Evolutionary conservation across 179 eudicot species (phyloP).

Genomic region (Spergularia azorica): DNA sequence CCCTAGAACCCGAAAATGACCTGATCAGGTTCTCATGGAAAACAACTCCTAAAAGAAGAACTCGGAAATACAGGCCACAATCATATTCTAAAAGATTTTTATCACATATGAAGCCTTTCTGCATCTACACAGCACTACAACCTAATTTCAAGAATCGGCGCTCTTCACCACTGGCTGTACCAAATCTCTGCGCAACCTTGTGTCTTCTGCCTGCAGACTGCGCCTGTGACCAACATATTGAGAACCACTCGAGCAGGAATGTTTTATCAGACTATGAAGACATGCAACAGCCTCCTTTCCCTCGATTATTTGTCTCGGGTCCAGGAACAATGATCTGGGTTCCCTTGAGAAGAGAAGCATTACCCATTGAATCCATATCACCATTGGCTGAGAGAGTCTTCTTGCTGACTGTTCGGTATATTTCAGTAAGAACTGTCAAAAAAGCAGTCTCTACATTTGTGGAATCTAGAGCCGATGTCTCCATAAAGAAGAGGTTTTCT

Average conservation of each 20-base stretch:
- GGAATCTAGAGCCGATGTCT: slow-evolving; percentile 46
- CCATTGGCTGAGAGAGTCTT: slow-evolving; percentile 39
- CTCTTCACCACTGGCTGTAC: slow-evolving; percentile 17
- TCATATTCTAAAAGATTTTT: slow-evolving; percentile 4
- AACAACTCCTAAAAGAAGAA: slow-evolving; percentile 5
- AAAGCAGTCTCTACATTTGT: slow-evolving; percentile 50
- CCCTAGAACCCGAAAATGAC: slow-evolving; percentile 11
- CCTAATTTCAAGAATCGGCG: slow-evolving; percentile 21
- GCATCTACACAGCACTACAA: slow-evolving; percentile 29
- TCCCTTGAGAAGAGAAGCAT: slow-evolving; percentile 42
- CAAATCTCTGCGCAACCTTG: neutral
- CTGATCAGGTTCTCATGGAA: slow-evolving; percentile 1
- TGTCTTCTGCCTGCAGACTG: slow-evolving; percentile 3
- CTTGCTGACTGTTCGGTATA: slow-evolving; percentile 41
- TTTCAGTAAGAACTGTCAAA: slow-evolving; percentile 44
- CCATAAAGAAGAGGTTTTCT: slow-evolving; percentile 50
- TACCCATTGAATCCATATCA: slow-evolving; percentile 25
- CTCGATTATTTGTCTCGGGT: slow-evolving; percentile 26
- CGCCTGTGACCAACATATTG: neutral
- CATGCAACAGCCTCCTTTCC: slow-evolving; percentile 41
- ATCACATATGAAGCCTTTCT: slow-evolving; percentile 7
- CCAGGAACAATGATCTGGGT: slow-evolving; percentile 46
- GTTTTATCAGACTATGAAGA: slow-evolving; percentile 6
- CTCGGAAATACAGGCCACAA: slow-evolving; percentile 13
- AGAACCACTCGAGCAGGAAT: neutral